These are phyloP conservation scores for Fusarium penzigii DNA, from an alignment of 2,329 filamentous ascomycete genomes.

Conservation along the genomic window DNA sequence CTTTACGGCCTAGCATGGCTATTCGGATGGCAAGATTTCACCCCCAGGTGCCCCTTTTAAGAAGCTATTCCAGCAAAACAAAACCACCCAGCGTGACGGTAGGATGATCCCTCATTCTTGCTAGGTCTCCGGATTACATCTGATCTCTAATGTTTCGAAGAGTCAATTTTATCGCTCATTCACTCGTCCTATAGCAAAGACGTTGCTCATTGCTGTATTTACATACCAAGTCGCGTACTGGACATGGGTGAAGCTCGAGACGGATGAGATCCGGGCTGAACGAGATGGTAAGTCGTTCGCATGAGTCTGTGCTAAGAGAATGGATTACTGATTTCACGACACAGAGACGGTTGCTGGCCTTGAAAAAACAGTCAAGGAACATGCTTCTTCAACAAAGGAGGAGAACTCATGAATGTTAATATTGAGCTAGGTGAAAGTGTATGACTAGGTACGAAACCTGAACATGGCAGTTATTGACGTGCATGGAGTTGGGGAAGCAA, in stretches of 20 bases:
- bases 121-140: constrained; percentile 1
- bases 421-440: background rate
- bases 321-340: background rate
- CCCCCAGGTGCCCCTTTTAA: background rate
- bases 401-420: constrained; percentile 18
- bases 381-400: constrained; percentile 30
- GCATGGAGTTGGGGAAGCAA: too few species aligned
- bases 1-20: constrained; percentile 13
- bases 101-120: background rate
- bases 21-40: background rate
- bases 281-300: constrained; percentile 51
- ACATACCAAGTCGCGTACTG: constrained; percentile 79
- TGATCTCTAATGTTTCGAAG: constrained; percentile 36
- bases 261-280: constrained; percentile 64
- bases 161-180: constrained; percentile 74
- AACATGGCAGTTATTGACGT: too few species aligned
- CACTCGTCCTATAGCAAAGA: constrained; percentile 71
- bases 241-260: constrained; percentile 73
- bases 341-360: constrained; percentile 34
- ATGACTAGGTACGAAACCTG: background rate
- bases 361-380: constrained; percentile 39
- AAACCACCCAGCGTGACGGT: constrained; percentile 30
- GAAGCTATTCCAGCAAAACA: constrained; percentile 30
- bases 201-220: constrained; percentile 72
- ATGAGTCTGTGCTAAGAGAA: constrained; percentile 12